These are phyloP conservation scores for Ceratocystis papillata DNA, from an alignment of 2,329 filamentous ascomycete species.

Conservation along the genomic window DNA sequence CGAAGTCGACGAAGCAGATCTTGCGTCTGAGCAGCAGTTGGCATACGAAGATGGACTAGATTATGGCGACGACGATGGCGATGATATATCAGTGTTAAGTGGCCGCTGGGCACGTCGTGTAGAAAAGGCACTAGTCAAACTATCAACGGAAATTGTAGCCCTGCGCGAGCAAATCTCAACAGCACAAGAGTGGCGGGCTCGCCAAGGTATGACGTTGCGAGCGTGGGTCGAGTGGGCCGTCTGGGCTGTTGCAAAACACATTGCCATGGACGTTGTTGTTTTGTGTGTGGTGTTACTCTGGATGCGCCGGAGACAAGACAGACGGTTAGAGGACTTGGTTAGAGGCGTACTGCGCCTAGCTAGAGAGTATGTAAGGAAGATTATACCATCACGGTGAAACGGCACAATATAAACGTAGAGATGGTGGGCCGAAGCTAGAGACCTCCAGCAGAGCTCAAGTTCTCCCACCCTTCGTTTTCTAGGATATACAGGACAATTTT, in stretches of 20 bases:
- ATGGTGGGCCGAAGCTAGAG: neutral
- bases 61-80: constrained; percentile 30
- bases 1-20: constrained; percentile 61
- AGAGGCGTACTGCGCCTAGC: constrained; percentile 48
- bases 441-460: constrained; percentile 7
- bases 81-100: constrained; percentile 18
- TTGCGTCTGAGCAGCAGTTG: constrained; percentile 40
- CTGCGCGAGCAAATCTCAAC: constrained; percentile 80
- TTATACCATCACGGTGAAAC: constrained; percentile 45
- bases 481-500: constrained; percentile 26
- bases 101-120: constrained; percentile 63
- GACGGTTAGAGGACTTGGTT: constrained; percentile 62
- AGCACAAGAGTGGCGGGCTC: constrained; percentile 58
- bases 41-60: constrained; percentile 39
- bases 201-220: constrained; percentile 52
- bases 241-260: constrained; percentile 61
- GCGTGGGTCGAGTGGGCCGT: constrained; percentile 61
- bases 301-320: constrained; percentile 61
- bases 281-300: constrained; percentile 57
- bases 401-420: neutral
- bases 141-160: constrained; percentile 87
- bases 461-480: constrained; percentile 18
- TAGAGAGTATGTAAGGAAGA: constrained; percentile 48
- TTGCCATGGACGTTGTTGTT: constrained; percentile 59
- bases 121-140: constrained; percentile 73